These are phyloP conservation scores for Diaporthe caulivora DNA, from an alignment of 2,329 filamentous ascomycete genomes.

Conservation along the genomic window DNA sequence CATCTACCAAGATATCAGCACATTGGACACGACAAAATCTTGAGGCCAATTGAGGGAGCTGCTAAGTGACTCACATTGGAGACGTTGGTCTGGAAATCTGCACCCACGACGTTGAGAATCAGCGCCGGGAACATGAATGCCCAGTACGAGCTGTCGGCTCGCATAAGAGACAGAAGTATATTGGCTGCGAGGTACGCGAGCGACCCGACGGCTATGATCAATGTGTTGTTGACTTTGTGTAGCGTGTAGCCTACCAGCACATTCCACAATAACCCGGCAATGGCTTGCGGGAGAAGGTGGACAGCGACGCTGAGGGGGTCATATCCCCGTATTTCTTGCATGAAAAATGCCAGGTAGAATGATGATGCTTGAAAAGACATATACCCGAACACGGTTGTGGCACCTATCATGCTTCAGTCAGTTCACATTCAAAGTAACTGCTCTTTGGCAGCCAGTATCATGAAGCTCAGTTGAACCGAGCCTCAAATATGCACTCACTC, in stretches of 20 bases:
- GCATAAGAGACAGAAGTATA: conserved; percentile 69
- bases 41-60: not conserved
- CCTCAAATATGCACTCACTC: conserved; percentile 42
- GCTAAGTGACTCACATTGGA: conserved; percentile 67
- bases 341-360: conserved; percentile 75
- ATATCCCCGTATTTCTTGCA: conserved; percentile 68
- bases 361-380: conserved; percentile 71
- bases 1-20: conserved; percentile 60
- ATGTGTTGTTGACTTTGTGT: conserved; percentile 73
- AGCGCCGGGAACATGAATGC: conserved; percentile 73
- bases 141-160: conserved; percentile 71
- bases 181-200: conserved; percentile 54
- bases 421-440: too few relatives aligned
- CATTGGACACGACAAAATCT: not conserved
- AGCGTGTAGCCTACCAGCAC: conserved; percentile 71
- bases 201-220: conserved; percentile 65
- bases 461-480: not conserved
- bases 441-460: too few relatives aligned
- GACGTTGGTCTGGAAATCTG: conserved; percentile 79
- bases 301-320: conserved; percentile 71
- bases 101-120: conserved; percentile 72
- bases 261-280: conserved; percentile 74
- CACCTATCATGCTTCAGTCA: conserved; percentile 59
- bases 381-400: conserved; percentile 69
- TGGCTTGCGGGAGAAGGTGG: conserved; percentile 74